phyloP scores from a whole-genome alignment of 116 monocot species.

The Cymodocea nodosa region DNA sequence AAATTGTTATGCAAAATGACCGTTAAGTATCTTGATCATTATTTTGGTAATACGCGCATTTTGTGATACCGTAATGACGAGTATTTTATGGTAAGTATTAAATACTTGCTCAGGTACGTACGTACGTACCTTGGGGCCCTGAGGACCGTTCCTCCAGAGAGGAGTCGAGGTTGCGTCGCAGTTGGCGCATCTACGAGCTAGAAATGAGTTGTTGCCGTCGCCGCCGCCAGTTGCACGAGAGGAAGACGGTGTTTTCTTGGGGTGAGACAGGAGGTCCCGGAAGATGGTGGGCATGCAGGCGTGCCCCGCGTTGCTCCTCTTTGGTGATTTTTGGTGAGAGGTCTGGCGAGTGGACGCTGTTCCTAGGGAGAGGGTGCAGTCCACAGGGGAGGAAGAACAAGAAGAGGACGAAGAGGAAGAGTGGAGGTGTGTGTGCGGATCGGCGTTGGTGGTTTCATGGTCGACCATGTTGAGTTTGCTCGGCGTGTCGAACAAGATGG shows the following conservation, averaged over 20 bases:
- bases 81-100: too few relatives aligned
- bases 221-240: background rate
- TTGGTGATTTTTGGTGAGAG: slow-evolving; percentile 4
- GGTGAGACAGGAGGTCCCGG: slow-evolving; percentile 37
- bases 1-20: too few relatives aligned
- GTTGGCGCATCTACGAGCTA: slow-evolving; percentile 79
- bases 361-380: slow-evolving; percentile 85
- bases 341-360: slow-evolving; percentile 66
- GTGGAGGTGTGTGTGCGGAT: slow-evolving; percentile 6
- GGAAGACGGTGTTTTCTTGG: slow-evolving; percentile 13
- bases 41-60: too few relatives aligned
- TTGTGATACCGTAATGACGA: too few relatives aligned
- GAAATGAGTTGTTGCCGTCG: slow-evolving; percentile 18
- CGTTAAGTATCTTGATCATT: too few relatives aligned
- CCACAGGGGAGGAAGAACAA: slow-evolving; percentile 33
- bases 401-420: background rate
- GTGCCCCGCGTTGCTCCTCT: background rate
- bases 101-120: background rate
- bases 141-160: slow-evolving; percentile 86
- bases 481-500: slow-evolving; percentile 40
- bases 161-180: slow-evolving; percentile 90
- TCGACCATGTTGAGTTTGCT: background rate
- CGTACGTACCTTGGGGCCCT: slow-evolving; percentile 88
- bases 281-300: slow-evolving; percentile 6
- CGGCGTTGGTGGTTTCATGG: background rate